Evolutionary conservation across 305 asterid genomes (phyloP).

Genomic region (Solanum hybrid): DNA sequence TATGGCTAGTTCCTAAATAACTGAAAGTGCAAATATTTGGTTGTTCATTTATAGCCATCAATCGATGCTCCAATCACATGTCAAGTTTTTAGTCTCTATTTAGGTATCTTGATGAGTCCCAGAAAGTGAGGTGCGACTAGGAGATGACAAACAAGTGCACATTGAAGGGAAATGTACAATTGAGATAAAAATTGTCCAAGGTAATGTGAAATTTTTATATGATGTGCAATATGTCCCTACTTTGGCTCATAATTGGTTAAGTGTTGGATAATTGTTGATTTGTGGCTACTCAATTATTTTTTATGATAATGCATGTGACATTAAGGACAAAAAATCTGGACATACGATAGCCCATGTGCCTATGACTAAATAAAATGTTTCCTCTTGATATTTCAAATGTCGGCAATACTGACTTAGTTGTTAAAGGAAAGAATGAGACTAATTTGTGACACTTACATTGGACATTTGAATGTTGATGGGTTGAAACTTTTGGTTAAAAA

Average conservation of each 20-base stretch:
- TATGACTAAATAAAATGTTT: not conserved
- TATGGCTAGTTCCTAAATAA: not conserved
- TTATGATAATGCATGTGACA: not conserved
- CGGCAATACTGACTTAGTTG: not conserved
- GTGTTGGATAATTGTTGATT: not conserved
- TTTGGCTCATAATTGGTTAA: not conserved
- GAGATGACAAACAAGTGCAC: not conserved
- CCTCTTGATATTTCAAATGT: not conserved
- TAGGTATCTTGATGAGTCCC: not conserved
- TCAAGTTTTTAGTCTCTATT: not conserved
- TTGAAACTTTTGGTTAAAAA: not conserved
- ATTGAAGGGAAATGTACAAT: not conserved
- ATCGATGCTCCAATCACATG: not conserved
- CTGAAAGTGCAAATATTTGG: not conserved
- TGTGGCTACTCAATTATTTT: not conserved
- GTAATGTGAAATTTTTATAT: not conserved
- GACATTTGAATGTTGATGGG: not conserved
- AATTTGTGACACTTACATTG: not conserved
- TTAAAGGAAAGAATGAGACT: not conserved
- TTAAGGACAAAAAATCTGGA: not conserved
- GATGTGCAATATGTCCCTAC: not conserved
- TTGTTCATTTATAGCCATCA: not conserved
- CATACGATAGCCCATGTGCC: not conserved
- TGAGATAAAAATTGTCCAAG: not conserved
- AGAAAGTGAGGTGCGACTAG: not conserved